Base-by-base conservation (phyloP, 2,329 filamentous ascomycete species). In the Cephalotrichum gorgonifer region DNA sequence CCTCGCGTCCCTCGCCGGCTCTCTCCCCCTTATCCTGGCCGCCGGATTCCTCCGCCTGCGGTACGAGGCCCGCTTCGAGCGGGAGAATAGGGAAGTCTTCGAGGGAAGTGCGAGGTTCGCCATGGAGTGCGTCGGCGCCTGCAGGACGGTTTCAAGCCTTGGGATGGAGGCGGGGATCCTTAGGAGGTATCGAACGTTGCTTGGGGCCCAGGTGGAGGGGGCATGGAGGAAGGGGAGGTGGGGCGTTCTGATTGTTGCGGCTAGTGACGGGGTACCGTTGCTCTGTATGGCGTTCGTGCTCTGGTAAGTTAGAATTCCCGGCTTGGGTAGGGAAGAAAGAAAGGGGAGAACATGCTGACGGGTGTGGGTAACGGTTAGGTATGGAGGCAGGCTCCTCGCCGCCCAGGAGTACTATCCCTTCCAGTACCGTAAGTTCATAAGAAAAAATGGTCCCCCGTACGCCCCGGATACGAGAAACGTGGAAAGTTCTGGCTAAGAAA, bases 11-110 rank as follows among this genome's bases (percentile, higher is more conserved):
- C 64, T 64, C 44, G 66, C 58, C 44, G 58, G 62, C 1, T 62
- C 60, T 2, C 52, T 69, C 30, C 67, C 66, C 0, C 48, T 64
- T 3, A 60, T 67, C 50, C 43, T 68, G 2, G 52, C 50, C 1
- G 56, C 68, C 1, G 67, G 68, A 0, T 79, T 83, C 33, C 76
- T 81, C 42, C 63, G 70, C 41, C 71, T 79, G 3, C 44, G 48
- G 9, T 48, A 53, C 46, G 52, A 53, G 30, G 38, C 45, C 15
- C 31, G 48, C 11, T 49, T 44, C 17, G 48, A 38, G 7, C 30
- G 41, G 17, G 44, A 43, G n/a, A 53, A 54, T 25, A 30, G 30
- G 15, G 27, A 44, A 5, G 50, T 48, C 11, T 44, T 51, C 12
- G 51, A 48, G 7, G 46, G 47, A 9, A 49, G 47, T 3, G 48